Percentiles rank a stretch among this genome's conserved stretches.
These are phyloP conservation scores for Termitomyces titanicus DNA, from an alignment of 768 basidiomycete species.

Conservation along the genomic window DNA sequence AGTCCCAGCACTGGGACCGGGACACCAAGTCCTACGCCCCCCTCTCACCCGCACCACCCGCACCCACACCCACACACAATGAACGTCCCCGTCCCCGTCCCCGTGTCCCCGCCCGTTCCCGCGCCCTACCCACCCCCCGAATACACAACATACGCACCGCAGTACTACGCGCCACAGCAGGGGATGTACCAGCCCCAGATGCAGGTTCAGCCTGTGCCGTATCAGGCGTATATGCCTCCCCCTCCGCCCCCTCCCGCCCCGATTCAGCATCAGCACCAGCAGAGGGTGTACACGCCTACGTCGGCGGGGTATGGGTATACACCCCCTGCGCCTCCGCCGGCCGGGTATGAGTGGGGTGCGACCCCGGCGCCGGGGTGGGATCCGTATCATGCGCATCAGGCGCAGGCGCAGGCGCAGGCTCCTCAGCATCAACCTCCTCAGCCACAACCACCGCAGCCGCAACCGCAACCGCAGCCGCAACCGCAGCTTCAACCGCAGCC, in stretches of 20 bases:
- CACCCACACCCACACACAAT: neutral
- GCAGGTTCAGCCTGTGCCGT: no score
- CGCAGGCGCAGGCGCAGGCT: neutral
- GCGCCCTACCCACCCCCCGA: neutral
- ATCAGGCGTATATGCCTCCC: neutral
- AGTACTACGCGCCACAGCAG: no score
- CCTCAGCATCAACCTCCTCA: neutral
- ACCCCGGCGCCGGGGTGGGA: neutral
- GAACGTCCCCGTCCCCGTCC: no score
- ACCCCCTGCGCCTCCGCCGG: neutral
- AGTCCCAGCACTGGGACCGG: no score
- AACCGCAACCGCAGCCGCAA: neutral
- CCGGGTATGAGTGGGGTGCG: neutral
- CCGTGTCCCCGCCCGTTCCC: neutral
- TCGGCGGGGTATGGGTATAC: constrained; percentile 5
- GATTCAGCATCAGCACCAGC: constrained; percentile 12
- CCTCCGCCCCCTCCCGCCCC: neutral
- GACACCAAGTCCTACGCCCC: no score
- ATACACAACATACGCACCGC: no score
- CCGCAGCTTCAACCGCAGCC: neutral
- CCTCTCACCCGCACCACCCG: no score
- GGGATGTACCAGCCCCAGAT: no score
- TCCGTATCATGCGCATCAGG: neutral
- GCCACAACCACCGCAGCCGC: neutral
- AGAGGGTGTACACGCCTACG: constrained; percentile 22